Conservation (phyloP, 129 eudicot genomes). For the Pseudognaphalium luteoalbum region DNA sequence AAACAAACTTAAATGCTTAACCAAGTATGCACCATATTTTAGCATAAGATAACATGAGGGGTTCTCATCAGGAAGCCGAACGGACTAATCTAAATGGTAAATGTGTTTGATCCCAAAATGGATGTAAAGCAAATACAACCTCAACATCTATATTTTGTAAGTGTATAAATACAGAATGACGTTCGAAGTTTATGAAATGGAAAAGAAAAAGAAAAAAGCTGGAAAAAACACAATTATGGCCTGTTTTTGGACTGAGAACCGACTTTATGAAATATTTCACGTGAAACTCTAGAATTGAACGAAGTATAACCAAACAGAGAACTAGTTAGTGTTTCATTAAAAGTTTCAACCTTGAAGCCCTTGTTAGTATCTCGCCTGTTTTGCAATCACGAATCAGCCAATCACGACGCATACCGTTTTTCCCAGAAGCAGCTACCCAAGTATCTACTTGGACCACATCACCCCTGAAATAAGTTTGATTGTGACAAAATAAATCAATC, state of each 20-base stretch:
- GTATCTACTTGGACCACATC: constrained; percentile 98
- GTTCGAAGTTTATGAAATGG: background rate
- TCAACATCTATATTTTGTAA: no score
- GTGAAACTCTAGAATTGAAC: background rate
- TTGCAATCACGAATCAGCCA: constrained; percentile 89
- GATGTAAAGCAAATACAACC: background rate
- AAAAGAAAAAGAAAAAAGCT: no score
- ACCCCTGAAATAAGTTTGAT: constrained; percentile 53
- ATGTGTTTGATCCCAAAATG: background rate
- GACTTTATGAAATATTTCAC: background rate
- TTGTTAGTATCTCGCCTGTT: constrained; percentile 75
- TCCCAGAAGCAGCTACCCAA: constrained; percentile 96
- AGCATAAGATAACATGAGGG: background rate
- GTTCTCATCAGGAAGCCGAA: background rate
- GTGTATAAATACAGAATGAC: no score
- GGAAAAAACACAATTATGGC: no score
- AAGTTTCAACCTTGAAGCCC: constrained; percentile 82
- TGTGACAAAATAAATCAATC: constrained; percentile 17
- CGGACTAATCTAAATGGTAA: background rate
- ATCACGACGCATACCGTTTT: constrained; percentile 97
- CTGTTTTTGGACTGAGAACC: background rate
- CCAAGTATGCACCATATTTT: background rate
- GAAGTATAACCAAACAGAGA: background rate
- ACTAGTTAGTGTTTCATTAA: background rate
- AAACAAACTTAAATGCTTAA: background rate